Conservation (phyloP, 2,329 filamentous ascomycete genomes). For the Acrodontium crateriforme region DNA sequence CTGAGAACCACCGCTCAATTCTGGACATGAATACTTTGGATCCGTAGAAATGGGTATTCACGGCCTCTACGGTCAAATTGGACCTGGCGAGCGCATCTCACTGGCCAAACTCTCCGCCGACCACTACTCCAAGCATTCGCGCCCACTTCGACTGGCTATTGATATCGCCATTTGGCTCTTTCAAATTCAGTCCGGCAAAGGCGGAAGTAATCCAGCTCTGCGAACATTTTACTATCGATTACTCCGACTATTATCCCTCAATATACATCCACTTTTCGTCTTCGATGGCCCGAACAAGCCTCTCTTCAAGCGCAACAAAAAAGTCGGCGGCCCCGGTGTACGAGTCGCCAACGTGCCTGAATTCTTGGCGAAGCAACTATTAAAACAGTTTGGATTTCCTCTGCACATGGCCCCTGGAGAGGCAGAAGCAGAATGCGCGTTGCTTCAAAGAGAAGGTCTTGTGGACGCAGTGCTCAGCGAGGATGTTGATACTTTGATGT, state of each 20-base stretch:
- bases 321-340: slow-evolving; percentile 42
- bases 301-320: slow-evolving; percentile 76
- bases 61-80: slow-evolving; percentile 85
- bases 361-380: slow-evolving; percentile 67
- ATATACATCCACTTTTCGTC: slow-evolving; percentile 79
- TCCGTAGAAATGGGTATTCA: slow-evolving; percentile 9
- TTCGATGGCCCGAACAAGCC: slow-evolving; percentile 83
- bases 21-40: not conserved
- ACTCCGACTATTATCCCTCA: slow-evolving; percentile 57
- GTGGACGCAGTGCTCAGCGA: slow-evolving; percentile 92
- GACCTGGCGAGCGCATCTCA: slow-evolving; percentile 62
- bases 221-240: slow-evolving; percentile 89
- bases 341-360: slow-evolving; percentile 53
- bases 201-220: slow-evolving; percentile 78
- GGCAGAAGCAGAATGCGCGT: slow-evolving; percentile 87
- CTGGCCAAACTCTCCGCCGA: slow-evolving; percentile 71
- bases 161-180: slow-evolving; percentile 98
- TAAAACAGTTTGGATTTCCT: slow-evolving; percentile 73
- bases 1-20: not conserved
- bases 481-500: slow-evolving; percentile 90
- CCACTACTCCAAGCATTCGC: slow-evolving; percentile 53
- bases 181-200: slow-evolving; percentile 71
- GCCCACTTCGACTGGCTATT: slow-evolving; percentile 74
- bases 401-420: slow-evolving; percentile 83
- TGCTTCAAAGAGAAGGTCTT: slow-evolving; percentile 65